Base-by-base conservation (phyloP, 2,329 filamentous ascomycete species). In the Whalleya microplaca region DNA sequence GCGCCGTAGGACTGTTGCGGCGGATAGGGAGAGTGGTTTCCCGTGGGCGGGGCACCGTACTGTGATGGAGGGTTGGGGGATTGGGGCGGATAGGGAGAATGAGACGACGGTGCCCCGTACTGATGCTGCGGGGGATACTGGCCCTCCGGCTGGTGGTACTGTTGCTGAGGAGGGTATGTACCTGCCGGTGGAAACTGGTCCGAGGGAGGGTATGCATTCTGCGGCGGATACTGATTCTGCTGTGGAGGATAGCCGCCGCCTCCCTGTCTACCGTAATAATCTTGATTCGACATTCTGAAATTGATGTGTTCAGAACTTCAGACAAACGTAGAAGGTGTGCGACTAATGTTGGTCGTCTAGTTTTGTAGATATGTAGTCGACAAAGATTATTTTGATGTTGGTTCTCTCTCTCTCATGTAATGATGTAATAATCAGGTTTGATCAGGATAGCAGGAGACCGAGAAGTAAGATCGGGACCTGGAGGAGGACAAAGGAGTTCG, bases 211-310 rank as follows among this genome's bases (percentile, higher is more conserved):
- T 52, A 58, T 32, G 58, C 53, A 3, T 55, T 48, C 32, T 59
- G 59, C 18, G 59, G 56, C 12, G 59, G 53, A 48, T 62, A 60
- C 45, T 53, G 54, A 37, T 55, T 56, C 21, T 65, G 65, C 32
- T 45, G 45, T 6, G 53, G 62, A 32, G 56, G 59, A 49, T 59
- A 55, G 3, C 54, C 56, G 53, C 56, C 51, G 16, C 54, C 56
- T 19, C 61, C 59, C 41, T 56, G 48, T 32, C 61, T 53, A 49
- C 61, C 51, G 52, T 67, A 68, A 53, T 69, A 69, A 9, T 59
- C 62, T 53, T 68, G 63, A 40, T 56, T 58, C 3, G 66, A 69
- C 66, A 69, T 69, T 9, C 19, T 56, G 47, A 40, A 37, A 29
- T 5, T 12, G 27, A 29, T 29, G 12, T 12, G 27, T 29, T 12